Conservation (phyloP, 192 early-diverging fungal genomes). For the Coemansia reversa region DNA sequence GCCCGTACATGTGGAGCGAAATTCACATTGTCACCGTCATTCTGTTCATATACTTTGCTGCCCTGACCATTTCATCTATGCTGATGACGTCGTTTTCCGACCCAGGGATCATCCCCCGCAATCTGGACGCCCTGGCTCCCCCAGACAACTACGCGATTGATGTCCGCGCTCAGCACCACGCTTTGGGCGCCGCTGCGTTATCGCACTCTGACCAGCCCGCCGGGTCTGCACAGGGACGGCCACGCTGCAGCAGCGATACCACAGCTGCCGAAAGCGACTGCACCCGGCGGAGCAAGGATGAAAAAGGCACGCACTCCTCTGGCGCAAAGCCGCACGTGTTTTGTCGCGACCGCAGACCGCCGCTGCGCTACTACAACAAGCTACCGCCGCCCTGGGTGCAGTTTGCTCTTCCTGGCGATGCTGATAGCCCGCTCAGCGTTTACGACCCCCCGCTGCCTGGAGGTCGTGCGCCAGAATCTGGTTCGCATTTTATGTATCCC, state of each 20-base stretch:
- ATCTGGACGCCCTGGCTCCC: constrained; percentile 59
- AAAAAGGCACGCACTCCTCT: too few relatives aligned
- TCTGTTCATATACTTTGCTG: constrained; percentile 66
- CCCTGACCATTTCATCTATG: constrained; percentile 66
- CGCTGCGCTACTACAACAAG: constrained; percentile 57
- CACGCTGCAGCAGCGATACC: background rate
- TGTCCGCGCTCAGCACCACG: constrained; percentile 2
- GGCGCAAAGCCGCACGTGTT: background rate
- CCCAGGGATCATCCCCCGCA: constrained; percentile 73
- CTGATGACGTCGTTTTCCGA: constrained; percentile 74
- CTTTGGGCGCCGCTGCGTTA: background rate
- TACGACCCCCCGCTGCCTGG: constrained; percentile 46
- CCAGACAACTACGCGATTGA: constrained; percentile 41
- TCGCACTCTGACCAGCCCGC: too few relatives aligned
- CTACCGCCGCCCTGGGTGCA: constrained; percentile 50
- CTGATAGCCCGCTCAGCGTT: constrained; percentile 31
- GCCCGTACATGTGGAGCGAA: constrained; percentile 64
- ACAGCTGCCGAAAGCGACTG: background rate
- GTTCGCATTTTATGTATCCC: constrained; percentile 30
- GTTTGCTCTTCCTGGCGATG: constrained; percentile 31
- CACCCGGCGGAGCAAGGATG: background rate
- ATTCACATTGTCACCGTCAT: constrained; percentile 63
- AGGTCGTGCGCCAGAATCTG: constrained; percentile 14
- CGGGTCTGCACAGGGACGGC: too few relatives aligned
- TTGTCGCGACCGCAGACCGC: constrained; percentile 9